These are phyloP conservation scores for Syncephalastrum sp. DNA, from an alignment of 371 early-diverging fungal species.

Conservation along the genomic window DNA sequence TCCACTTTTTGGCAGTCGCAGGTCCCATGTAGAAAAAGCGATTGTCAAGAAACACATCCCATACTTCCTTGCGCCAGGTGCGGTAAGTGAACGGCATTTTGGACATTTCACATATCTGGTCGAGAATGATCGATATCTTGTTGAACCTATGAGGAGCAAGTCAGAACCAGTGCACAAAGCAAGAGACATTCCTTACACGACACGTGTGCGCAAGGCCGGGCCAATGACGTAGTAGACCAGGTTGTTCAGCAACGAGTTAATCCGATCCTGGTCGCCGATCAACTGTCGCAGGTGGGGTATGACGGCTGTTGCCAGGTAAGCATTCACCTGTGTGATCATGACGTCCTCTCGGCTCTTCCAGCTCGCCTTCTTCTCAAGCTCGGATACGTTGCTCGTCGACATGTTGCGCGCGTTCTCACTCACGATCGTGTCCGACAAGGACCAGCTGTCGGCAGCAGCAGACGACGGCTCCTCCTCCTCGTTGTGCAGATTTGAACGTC, in stretches of 20 bases:
- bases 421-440: slow-evolving; percentile 15
- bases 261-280: slow-evolving; percentile 74
- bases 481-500: slow-evolving; percentile 48
- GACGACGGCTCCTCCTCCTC: slow-evolving; percentile 28
- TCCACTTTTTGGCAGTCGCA: slow-evolving; percentile 61
- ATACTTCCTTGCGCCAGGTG: slow-evolving; percentile 78
- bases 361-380: slow-evolving; percentile 46
- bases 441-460: slow-evolving; percentile 13
- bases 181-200: slow-evolving; percentile 23
- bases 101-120: slow-evolving; percentile 58
- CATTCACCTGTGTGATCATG: slow-evolving; percentile 47
- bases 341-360: slow-evolving; percentile 52
- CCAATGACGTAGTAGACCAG: slow-evolving; percentile 80
- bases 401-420: slow-evolving; percentile 29
- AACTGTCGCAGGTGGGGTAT: slow-evolving; percentile 67
- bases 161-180: background rate
- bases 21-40: slow-evolving; percentile 70
- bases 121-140: slow-evolving; percentile 37
- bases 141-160: slow-evolving; percentile 16
- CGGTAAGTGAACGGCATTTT: slow-evolving; percentile 64
- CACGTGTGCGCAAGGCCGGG: slow-evolving; percentile 54
- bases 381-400: slow-evolving; percentile 43
- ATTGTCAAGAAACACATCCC: slow-evolving; percentile 77
- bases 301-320: slow-evolving; percentile 54
- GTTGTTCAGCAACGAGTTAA: slow-evolving; percentile 64